phyloP scores from a whole-genome alignment of 2,329 filamentous ascomycete species.

The Colletotrichum shisoi region DNA sequence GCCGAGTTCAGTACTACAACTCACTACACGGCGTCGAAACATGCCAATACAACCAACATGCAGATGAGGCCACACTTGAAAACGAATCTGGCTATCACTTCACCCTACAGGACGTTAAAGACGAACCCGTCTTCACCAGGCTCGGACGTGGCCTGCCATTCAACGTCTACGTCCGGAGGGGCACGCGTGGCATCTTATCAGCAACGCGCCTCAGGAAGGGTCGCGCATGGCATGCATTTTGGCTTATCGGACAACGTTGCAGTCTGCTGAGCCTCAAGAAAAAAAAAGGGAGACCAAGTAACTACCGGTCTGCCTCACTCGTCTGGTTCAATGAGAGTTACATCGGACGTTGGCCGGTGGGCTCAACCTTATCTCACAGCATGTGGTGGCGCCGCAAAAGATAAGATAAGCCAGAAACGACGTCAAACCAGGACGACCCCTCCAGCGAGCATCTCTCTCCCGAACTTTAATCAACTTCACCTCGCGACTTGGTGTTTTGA shows the following conservation, averaged over 20 bases:
- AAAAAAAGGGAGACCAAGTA: constrained; percentile 5
- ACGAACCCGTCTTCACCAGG: too few species aligned
- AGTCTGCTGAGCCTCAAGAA: constrained; percentile 29
- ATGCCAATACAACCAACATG: neutral
- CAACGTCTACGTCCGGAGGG: neutral
- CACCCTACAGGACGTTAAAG: neutral
- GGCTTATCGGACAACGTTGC: constrained; percentile 21
- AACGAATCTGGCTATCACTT: neutral
- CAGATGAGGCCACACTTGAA: too few species aligned
- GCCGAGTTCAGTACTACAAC: neutral
- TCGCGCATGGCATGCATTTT: neutral
- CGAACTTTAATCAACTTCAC: constrained; percentile 12
- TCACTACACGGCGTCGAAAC: neutral
- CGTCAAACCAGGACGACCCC: constrained; percentile 33
- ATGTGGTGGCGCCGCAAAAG: constrained; percentile 21
- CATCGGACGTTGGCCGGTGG: neutral
- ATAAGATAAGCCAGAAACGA: constrained; percentile 39
- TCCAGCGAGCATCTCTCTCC: constrained; percentile 7
- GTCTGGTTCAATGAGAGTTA: neutral
- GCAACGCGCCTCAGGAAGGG: neutral
- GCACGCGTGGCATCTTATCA: neutral
- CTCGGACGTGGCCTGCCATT: neutral
- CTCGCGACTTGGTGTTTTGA: neutral
- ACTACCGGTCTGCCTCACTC: neutral
- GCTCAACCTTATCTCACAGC: constrained; percentile 34